Evolutionary conservation across 805 yeast species (phyloP).

Genomic region (Ogataea naganishii): DNA sequence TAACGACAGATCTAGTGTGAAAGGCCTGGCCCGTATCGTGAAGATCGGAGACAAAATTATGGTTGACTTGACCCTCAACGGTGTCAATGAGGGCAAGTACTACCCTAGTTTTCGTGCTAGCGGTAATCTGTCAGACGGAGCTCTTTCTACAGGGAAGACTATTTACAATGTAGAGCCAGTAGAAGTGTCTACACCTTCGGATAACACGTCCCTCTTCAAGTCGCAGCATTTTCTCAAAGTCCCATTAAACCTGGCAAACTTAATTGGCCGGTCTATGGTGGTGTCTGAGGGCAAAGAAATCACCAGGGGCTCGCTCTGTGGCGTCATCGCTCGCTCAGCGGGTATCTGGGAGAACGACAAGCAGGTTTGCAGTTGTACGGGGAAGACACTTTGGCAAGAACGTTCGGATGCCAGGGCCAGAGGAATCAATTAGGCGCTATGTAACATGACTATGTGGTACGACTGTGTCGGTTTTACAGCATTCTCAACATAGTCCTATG

Average conservation of each 20-base stretch:
- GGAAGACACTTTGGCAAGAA: slow-evolving; percentile 95
- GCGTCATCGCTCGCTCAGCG: slow-evolving; percentile 93
- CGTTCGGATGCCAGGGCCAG: slow-evolving; percentile 61
- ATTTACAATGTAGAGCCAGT: slow-evolving; percentile 37
- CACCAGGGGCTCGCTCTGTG: slow-evolving; percentile 45
- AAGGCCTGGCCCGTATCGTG: slow-evolving; percentile 83
- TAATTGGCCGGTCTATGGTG: slow-evolving; percentile 64
- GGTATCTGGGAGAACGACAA: slow-evolving; percentile 97
- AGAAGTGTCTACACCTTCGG: slow-evolving; percentile 27
- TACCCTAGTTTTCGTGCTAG: slow-evolving; percentile 58
- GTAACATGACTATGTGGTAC: no score
- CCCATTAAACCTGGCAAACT: slow-evolving; percentile 40
- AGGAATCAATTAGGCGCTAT: slow-evolving; percentile 32
- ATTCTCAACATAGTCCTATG: no score
- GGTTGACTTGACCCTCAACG: slow-evolving; percentile 74
- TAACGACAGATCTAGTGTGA: slow-evolving; percentile 48
- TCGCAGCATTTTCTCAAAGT: slow-evolving; percentile 39
- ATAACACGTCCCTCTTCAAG: slow-evolving; percentile 21
- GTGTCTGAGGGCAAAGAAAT: slow-evolving; percentile 35
- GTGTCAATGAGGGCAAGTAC: slow-evolving; percentile 53
- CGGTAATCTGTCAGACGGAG: slow-evolving; percentile 75
- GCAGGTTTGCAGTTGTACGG: slow-evolving; percentile 88
- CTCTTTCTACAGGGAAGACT: slow-evolving; percentile 51
- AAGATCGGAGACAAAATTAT: slow-evolving; percentile 47
- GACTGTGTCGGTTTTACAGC: no score